Conservation (phyloP, 164 flowering plant species). For the Brasenia schreberi region DNA sequence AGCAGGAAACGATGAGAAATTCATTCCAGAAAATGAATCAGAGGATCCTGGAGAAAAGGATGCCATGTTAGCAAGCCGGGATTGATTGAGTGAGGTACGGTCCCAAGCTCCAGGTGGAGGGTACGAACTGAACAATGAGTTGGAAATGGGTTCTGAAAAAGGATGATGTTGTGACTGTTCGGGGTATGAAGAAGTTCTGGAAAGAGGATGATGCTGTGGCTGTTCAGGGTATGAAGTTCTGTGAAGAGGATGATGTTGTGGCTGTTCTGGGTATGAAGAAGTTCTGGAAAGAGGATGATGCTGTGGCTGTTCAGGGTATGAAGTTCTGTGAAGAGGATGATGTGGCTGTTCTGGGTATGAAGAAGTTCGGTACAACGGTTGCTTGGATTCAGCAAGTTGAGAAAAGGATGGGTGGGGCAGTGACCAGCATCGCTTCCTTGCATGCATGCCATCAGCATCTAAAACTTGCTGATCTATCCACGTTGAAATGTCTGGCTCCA, state of each 20-base stretch:
- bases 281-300: conserved; percentile 26
- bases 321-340: conserved; percentile 25
- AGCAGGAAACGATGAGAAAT: conserved; percentile 4
- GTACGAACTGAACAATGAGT: conserved; percentile 36
- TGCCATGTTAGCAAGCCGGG: conserved; percentile 19
- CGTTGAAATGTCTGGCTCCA: conserved; percentile 26
- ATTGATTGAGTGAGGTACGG: conserved; percentile 29
- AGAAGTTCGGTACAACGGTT: conserved; percentile 12
- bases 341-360: conserved; percentile 4
- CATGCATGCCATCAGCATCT: conserved; percentile 31
- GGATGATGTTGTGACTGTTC: conserved; percentile 16
- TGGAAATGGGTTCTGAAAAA: conserved; percentile 38
- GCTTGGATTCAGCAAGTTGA: conserved; percentile 19
- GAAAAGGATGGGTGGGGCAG: conserved; percentile 33
- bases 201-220: conserved; percentile 26
- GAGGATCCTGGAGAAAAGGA: conserved; percentile 28
- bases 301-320: conserved; percentile 7
- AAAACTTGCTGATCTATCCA: conserved; percentile 34
- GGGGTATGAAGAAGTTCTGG: conserved; percentile 6
- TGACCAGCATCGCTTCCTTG: conserved; percentile 52
- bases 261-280: conserved; percentile 1
- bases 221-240: conserved; percentile 1
- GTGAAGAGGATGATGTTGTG: conserved; percentile 31
- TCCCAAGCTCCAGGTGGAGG: conserved; percentile 39
- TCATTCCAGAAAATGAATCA: conserved; percentile 13